Base-by-base conservation (phyloP, 495 filamentous ascomycete species). In the Aeminium ludgeri region DNA sequence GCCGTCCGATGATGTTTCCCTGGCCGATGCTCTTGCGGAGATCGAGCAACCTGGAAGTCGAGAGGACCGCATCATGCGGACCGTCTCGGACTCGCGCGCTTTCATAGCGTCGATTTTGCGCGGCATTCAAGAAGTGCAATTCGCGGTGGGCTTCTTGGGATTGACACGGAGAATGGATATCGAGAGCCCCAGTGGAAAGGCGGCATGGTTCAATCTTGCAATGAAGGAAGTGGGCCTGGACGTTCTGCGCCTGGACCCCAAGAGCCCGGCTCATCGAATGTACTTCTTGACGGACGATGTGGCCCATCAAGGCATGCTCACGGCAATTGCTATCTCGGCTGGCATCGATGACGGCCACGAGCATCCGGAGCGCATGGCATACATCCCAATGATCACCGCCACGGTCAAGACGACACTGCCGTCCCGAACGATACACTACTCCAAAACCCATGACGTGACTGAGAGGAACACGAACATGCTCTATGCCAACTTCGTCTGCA, bases 191-290 rank as follows among this genome's bases (percentile, higher is more conserved):
- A 64, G 68, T n/a, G 78, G 73, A 13, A 62, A 66, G 16, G 76
- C 82, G 2, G 60, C 94, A 1, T 78, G 79, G 36, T 60, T 96
- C 41, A 92, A 87, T 48, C 70, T 86, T 11, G 82, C 87, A 1
- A 92, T 93, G 67, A 94, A 96, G 54, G 89, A 99, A 58, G 69
- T 99, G 23, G 86, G 86, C 39, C 71, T 96, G 51, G 89, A 99
- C 51, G 64, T 96, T 25, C 80, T 96, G 56, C 76, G 89, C 12
- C 74, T 99, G 43, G 91, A 99, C 55, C 81, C 82, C 20, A 87
- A 81, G 50, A 92, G 83, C 29, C 86, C 89, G 0, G 87, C 86
- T 2, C 89, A 99, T 69, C 79, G 86, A 39, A 99, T 99, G 89
- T 99, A 99, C 62, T 99, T 99, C 58, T 85, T 86, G 11, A 75